Evolutionary conservation across 1,284 basidiomycete species (phyloP), one percentile per base, ranked within the genome.

Genomic region (Rhodotorula sp.): DNA sequence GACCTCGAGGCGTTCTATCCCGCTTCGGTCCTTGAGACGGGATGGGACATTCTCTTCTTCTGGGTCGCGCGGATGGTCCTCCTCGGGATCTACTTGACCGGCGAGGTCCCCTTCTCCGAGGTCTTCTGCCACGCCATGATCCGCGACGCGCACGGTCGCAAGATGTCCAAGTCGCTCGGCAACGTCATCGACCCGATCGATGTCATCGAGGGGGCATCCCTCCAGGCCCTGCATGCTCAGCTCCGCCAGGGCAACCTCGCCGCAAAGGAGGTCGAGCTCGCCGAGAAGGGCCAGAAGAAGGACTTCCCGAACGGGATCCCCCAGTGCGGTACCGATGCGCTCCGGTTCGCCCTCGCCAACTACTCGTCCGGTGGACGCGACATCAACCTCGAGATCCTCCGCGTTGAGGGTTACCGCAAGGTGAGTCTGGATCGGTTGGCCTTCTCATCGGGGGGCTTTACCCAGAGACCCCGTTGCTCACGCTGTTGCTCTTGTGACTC

Each of bases 111-210:
- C 0, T 99, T 99, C 87, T 87, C 89, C 71, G 95, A 99, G 83
- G 96, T 99, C n/a, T 90, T 92, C 81, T 98, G 95, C 83, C 97
- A 99, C 81, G 96, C 96, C 39, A 97, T 99, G 94, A 91, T 99
- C 79, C 92, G 96, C 67, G 97, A 99, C 80, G 96, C 96, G 0
- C 95, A 97, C 79, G 97, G 97, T 23, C 88, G 96, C 73, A 99
- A 99, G 85, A 99, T 99, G 97, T 93, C 91, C 82, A 99, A 99
- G 85, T 94, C 92, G 60, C 87, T 98, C 39, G 97, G 97, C 14
- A 99, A 99, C 80, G 97, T 99, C 76, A 93, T 99, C 71, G 96
- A 99, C 81, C 97, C 97, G 3, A 85, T 97, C 67, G 97, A 98
- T 79, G 92, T 99, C 65, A 97, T 99, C 78, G 89, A 91, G 76